Evolutionary conservation across 768 basidiomycete genomes (phyloP).

Genomic region (Psilocybe sp.): DNA sequence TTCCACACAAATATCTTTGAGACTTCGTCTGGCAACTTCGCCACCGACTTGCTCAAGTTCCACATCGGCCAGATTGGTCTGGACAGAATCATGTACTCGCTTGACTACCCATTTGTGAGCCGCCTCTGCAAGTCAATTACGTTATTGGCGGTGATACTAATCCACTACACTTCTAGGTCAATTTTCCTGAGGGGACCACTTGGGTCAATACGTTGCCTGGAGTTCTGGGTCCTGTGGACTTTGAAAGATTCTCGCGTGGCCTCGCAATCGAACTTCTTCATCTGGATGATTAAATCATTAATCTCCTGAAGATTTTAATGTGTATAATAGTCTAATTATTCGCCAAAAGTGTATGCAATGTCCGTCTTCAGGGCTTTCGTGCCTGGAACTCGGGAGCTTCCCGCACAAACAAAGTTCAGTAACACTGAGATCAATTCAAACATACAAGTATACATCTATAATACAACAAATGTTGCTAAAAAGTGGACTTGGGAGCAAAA

Average conservation of each 20-base stretch:
- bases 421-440: too few relatives aligned
- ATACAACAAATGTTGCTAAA: too few relatives aligned
- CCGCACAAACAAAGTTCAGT: too few relatives aligned
- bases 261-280: slow-evolving; percentile 26
- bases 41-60: slow-evolving; percentile 34
- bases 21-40: slow-evolving; percentile 40
- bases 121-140: too few relatives aligned
- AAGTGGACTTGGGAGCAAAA: too few relatives aligned
- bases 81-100: slow-evolving; percentile 38
- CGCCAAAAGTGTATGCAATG: too few relatives aligned
- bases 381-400: too few relatives aligned
- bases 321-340: too few relatives aligned
- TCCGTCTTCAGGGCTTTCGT: too few relatives aligned
- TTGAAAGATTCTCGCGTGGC: slow-evolving; percentile 23
- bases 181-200: slow-evolving; percentile 16
- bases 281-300: slow-evolving; percentile 17
- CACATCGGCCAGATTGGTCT: slow-evolving; percentile 37
- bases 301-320: too few relatives aligned
- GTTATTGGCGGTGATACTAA: not conserved
- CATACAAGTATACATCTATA: too few relatives aligned
- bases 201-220: slow-evolving; percentile 23
- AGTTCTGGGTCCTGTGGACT: slow-evolving; percentile 17
- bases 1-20: slow-evolving; percentile 37
- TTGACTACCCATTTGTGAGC: slow-evolving; percentile 34
- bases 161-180: slow-evolving; percentile 12